Base-by-base conservation (phyloP, 2,329 filamentous ascomycete genomes). In the Colletotrichum lindemuthianum region DNA sequence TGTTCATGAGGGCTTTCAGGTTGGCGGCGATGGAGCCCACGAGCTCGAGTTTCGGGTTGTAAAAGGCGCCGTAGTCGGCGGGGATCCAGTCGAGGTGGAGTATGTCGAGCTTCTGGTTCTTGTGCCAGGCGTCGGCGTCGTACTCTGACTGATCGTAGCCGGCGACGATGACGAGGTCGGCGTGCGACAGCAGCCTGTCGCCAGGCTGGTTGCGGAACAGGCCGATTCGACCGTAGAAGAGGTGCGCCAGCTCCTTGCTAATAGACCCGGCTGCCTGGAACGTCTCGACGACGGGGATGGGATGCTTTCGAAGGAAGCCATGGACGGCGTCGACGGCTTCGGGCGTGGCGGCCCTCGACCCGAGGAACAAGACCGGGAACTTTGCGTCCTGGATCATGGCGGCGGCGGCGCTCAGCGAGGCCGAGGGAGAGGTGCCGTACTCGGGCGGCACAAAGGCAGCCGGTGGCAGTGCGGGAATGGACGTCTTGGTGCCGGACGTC, bases 191-290 rank as follows among this genome's bases (percentile, higher is more conserved):
- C 7, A 83, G 70, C 50, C 77, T 74, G 69, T 83, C 81, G 13
- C 81, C 81, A 6, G 79, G 77, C 65, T 83, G 81, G 66, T 83
- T 83, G 6, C 80, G 73, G 75, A 83, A 83, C 2, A 83, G 74
- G 5, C 81, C 81, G 8, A 83, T 77, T 5, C 81, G 73, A 9
- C 81, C 81, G 66, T 77, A 82, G 73, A 82, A 83, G 8, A 82
- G 72, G 50, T 79, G 76, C 2, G 76, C 75, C 8, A 81, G 73
- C 24, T 80, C 77, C 59, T 77, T 71, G 5, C 79, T 76, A 12
- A 83, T 76, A 11, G 80, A 79, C 8, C 81, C 81, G 1, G 81
- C 81, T 1, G 81, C 81, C 70, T 83, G 81, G 70, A 83, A 83
- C 0, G 81, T 83, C 70, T 83, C 81, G n/a, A 83, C 75, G 2